These are phyloP conservation scores for Tuber magnatum DNA, from an alignment of 495 filamentous ascomycete species.

Conservation along the genomic window DNA sequence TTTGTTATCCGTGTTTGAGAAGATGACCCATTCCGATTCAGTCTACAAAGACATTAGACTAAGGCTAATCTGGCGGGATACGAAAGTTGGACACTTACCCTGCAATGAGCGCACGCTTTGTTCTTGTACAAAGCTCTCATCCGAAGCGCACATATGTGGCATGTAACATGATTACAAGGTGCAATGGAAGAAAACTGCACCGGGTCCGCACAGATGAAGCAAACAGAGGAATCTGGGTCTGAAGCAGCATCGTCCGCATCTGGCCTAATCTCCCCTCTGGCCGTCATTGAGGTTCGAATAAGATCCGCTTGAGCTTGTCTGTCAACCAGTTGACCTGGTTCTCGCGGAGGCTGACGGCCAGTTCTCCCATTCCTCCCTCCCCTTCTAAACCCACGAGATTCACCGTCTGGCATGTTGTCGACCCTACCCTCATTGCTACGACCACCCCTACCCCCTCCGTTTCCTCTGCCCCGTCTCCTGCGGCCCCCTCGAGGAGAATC, in stretches of 20 bases:
- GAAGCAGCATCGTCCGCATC: slow-evolving; percentile 31
- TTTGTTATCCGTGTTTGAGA: slow-evolving; percentile 74
- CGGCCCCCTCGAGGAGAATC: slow-evolving; percentile 14
- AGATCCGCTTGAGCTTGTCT: background rate
- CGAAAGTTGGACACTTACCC: slow-evolving; percentile 51
- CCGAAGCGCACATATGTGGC: slow-evolving; percentile 87
- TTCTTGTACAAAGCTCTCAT: slow-evolving; percentile 90
- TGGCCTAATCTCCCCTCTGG: slow-evolving; percentile 9
- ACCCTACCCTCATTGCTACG: background rate
- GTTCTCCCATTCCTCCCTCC: slow-evolving; percentile 13
- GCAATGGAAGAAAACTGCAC: slow-evolving; percentile 77
- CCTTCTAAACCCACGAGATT: slow-evolving; percentile 6
- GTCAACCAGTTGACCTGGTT: slow-evolving; percentile 8
- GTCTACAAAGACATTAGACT: slow-evolving; percentile 51
- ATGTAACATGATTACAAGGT: slow-evolving; percentile 90
- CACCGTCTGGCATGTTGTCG: background rate
- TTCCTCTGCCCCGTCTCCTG: slow-evolving; percentile 9
- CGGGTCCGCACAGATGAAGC: slow-evolving; percentile 91
- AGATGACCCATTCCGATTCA: slow-evolving; percentile 74
- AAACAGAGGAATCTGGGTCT: slow-evolving; percentile 66
- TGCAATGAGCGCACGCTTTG: slow-evolving; percentile 87
- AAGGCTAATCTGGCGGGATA: slow-evolving; percentile 4
- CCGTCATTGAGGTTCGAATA: slow-evolving; percentile 6
- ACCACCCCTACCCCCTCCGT: slow-evolving; percentile 1
- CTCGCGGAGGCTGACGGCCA: background rate